These are phyloP conservation scores for Schizopora paradoxa DNA, from an alignment of 1,284 basidiomycete species.

Conservation along the genomic window DNA sequence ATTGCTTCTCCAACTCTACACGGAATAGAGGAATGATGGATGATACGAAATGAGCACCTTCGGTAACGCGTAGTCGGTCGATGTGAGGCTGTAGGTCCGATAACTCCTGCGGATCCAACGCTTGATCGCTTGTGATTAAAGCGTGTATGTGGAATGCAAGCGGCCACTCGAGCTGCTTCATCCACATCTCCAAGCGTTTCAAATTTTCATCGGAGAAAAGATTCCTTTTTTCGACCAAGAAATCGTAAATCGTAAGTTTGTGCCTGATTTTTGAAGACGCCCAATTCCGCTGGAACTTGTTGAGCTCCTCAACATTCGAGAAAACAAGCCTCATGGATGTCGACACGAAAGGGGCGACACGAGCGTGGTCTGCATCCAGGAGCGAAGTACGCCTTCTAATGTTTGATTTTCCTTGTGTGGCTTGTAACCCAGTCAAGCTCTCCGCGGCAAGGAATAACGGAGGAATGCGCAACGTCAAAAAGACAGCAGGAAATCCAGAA, in stretches of 20 bases:
- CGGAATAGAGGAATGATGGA: slow-evolving; percentile 41
- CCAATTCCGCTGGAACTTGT: slow-evolving; percentile 36
- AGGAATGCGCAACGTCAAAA: slow-evolving; percentile 37
- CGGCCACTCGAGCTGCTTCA: slow-evolving; percentile 39
- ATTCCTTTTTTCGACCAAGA: slow-evolving; percentile 33
- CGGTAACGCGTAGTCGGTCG: slow-evolving; percentile 5
- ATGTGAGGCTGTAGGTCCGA: slow-evolving; percentile 21
- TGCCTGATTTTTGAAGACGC: slow-evolving; percentile 32
- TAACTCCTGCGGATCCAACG: slow-evolving; percentile 44
- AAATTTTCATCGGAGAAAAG: slow-evolving; percentile 39
- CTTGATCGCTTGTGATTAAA: slow-evolving; percentile 35
- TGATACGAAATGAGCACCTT: slow-evolving; percentile 34
- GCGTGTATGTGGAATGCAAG: slow-evolving; percentile 54
- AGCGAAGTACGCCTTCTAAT: slow-evolving; percentile 21
- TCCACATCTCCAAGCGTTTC: slow-evolving; percentile 30
- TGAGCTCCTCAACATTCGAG: slow-evolving; percentile 28
- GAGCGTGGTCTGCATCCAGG: slow-evolving; percentile 22
- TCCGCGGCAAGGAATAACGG: too few species aligned
- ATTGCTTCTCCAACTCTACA: slow-evolving; percentile 26
- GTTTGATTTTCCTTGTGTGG: slow-evolving; percentile 18
- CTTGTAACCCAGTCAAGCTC: slow-evolving; percentile 27
- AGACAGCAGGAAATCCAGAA: slow-evolving; percentile 31
- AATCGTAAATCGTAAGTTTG: slow-evolving; percentile 30
- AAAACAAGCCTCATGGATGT: slow-evolving; percentile 45
- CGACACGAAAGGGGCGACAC: slow-evolving; percentile 42